Percentiles rank a stretch among this genome's conserved stretches.
phyloP scores from a whole-genome alignment of 495 filamentous ascomycete genomes.

The Xylaria grammica region DNA sequence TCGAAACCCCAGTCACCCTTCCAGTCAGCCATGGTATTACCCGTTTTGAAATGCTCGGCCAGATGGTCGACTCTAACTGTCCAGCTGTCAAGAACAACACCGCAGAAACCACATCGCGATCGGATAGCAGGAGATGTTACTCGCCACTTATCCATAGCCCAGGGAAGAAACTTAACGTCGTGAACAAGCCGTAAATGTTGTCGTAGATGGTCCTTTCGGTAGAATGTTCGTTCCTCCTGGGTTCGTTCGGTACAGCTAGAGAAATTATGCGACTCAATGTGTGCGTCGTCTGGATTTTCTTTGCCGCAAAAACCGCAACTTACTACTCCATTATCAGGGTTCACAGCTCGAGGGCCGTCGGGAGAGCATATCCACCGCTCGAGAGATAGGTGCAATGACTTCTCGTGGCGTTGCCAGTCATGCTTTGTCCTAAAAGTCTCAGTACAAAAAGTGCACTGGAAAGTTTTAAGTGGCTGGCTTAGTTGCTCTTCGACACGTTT shows the following conservation, averaged over 20 bases:
- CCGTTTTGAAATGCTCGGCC: conserved; percentile 70
- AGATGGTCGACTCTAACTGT: conserved; percentile 66
- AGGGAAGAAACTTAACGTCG: conserved; percentile 62
- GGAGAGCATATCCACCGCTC: conserved; percentile 84
- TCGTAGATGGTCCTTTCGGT: conserved; percentile 81
- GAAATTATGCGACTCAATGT: conserved; percentile 75
- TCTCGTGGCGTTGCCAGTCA: conserved; percentile 86
- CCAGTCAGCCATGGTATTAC: conserved; percentile 72
- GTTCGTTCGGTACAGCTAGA: conserved; percentile 69
- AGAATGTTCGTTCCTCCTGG: conserved; percentile 72
- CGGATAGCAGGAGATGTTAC: conserved; percentile 59
- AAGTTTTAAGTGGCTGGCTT: conserved; percentile 56
- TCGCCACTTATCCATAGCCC: conserved; percentile 74
- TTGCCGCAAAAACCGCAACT: conserved; percentile 74
- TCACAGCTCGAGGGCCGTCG: conserved; percentile 59
- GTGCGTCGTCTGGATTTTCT: conserved; percentile 60
- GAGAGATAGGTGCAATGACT: conserved; percentile 75
- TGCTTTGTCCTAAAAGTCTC: conserved; percentile 82
- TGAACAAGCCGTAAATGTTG: conserved; percentile 85
- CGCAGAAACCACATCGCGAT: conserved; percentile 77
- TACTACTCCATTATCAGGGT: conserved; percentile 51
- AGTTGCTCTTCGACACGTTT: conserved; percentile 34
- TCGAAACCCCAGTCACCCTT: conserved; percentile 77
- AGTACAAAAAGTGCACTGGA: conserved; percentile 85
- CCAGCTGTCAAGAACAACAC: conserved; percentile 65